phyloP scores from a whole-genome alignment of 768 basidiomycete genomes.

The Kwoniella mangroviensis region DNA sequence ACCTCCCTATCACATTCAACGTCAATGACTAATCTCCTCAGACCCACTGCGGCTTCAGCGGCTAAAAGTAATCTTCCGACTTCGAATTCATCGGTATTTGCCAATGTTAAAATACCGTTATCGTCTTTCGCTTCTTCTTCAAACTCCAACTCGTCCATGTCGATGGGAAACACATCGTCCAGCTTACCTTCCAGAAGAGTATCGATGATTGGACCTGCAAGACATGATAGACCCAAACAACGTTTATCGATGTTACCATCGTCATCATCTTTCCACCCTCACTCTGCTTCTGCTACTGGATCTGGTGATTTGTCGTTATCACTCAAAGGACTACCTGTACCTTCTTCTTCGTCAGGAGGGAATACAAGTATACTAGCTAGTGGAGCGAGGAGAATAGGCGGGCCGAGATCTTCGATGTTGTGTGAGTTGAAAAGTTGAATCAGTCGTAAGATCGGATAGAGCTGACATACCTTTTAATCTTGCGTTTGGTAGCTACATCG shows the following conservation, averaged over 20 bases:
- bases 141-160: not conserved
- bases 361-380: constrained; percentile 22
- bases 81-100: constrained; percentile 12
- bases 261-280: constrained; percentile 3
- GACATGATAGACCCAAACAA: constrained; percentile 25
- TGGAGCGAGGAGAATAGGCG: constrained; percentile 23
- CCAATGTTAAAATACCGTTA: constrained; percentile 19
- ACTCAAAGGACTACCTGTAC: constrained; percentile 11
- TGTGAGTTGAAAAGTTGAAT: constrained; percentile 8
- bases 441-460: not conserved
- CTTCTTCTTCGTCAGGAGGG: not conserved
- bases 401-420: constrained; percentile 10
- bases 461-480: not conserved
- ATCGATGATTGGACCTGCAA: constrained; percentile 27
- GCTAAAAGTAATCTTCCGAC: constrained; percentile 7
- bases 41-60: constrained; percentile 31
- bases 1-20: constrained; percentile 9
- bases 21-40: constrained; percentile 26
- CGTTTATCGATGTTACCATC: constrained; percentile 16
- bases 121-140: not conserved
- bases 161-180: not conserved
- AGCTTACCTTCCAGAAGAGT: constrained; percentile 18
- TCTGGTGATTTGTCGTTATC: not conserved
- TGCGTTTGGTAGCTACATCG: not conserved
- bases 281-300: constrained; percentile 9